Base-by-base conservation (phyloP, 257 asterid genomes). In the Agastache rugosa region DNA sequence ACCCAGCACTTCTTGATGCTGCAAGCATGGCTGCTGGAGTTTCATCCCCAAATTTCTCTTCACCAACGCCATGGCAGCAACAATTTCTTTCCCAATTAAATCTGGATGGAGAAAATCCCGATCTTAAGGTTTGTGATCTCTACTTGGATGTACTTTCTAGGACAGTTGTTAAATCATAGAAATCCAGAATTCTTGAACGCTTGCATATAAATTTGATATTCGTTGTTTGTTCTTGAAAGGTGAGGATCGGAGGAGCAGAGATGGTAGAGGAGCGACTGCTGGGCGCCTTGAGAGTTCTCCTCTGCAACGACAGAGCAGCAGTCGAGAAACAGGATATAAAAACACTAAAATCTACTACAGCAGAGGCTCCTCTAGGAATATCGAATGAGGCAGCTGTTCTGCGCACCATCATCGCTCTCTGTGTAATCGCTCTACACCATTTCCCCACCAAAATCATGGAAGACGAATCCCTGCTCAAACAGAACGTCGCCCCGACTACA, bases 391-490 rank as follows among this genome's bases (percentile, higher is more conserved):
- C 85, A 7, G 83, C 92, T 10, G 87, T 78, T 37, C 75, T 92
- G 27, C 96, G 94, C 63, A 86, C 95, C 39, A 27, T 90, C 31
- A 80, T 89, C 16, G 96, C 98, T 6, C 84, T 92, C 25, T 92
- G 97, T 61, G 88, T 88, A 67, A 95, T 92, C 23, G 96, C 94
- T 0, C 87, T 95, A 1, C 87, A 74, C 63, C 96, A 90, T 78
- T 95, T 95, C 78, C 96, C 98, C 0, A 88, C 96, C 35, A 89
- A 95, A 75, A 87, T 95, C 79, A 90, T 83, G 96, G 99, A 95
- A 72, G 99, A 92, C 10, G 96, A 92, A 77, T 41, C 90, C 41
- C 48, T 86, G 25, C 63, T 92, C 82, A 76, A 88, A 58, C 78
- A 86, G 62, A 76, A 75, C 15, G 75, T 85, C 25, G 77, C 97